Percentiles rank a stretch among this genome's conserved stretches.
phyloP scores from a whole-genome alignment of 2,329 filamentous ascomycete species.

The Clarireedia sp. region DNA sequence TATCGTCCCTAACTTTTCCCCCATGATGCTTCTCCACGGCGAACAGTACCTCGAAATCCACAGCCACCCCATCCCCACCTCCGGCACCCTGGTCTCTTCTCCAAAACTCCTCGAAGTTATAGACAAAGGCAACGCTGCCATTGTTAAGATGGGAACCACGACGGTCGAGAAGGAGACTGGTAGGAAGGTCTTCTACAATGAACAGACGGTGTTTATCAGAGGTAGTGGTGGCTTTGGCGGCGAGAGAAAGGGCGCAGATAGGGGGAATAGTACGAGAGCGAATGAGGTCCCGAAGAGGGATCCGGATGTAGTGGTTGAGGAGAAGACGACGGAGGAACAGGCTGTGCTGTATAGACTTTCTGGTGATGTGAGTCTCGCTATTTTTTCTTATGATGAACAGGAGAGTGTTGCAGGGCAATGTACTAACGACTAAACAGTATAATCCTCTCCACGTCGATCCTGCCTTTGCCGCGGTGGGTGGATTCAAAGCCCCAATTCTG shows the following conservation, averaged over 20 bases:
- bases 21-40: conserved; percentile 98
- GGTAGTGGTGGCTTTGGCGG: conserved; percentile 89
- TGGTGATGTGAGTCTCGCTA: conserved; percentile 65
- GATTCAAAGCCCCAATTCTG: conserved; percentile 88
- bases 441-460: conserved; percentile 88
- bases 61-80: conserved; percentile 85
- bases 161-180: conserved; percentile 80
- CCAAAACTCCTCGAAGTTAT: conserved; percentile 85
- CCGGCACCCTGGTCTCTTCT: conserved; percentile 65
- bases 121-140: conserved; percentile 86
- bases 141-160: conserved; percentile 71
- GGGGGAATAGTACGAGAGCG: conserved; percentile 70
- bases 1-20: conserved; percentile 90
- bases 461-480: conserved; percentile 85
- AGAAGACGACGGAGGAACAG: conserved; percentile 81
- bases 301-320: conserved; percentile 77
- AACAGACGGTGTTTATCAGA: conserved; percentile 85
- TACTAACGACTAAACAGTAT: neutral
- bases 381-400: no score
- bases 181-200: conserved; percentile 94
- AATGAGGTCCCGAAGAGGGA: conserved; percentile 71
- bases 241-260: conserved; percentile 64
- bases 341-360: conserved; percentile 88
- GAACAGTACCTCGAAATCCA: conserved; percentile 96
- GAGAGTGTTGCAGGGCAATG: no score